Base-by-base conservation (phyloP, 2,329 filamentous ascomycete species). In the Massarina eburnea region DNA sequence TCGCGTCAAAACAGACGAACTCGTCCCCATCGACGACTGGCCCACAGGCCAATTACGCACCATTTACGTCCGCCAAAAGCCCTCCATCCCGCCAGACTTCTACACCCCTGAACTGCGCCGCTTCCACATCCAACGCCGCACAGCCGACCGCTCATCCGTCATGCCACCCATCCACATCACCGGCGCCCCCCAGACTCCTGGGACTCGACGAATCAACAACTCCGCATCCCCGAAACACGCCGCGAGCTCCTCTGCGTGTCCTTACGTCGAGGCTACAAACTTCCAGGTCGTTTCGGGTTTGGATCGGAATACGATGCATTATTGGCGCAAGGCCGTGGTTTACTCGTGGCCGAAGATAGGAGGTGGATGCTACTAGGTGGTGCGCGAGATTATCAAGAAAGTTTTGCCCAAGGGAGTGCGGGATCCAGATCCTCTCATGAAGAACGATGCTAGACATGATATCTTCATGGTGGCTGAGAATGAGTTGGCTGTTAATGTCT, bases 11-110 rank as follows among this genome's bases (percentile, higher is more conserved):
- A 48, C 76, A 67, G 0, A 82, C 76, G 0, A 82, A 80, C 52
- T 62, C 79, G 1, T 68, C 76, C n/a, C 81, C 76, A 0, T 68
- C 82, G 1, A 62, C 72, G 2, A 62, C 32, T 63, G 58, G 58
- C 60, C 60, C 8, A 61, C 49, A 3, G 58, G 58, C 1, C 46
- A 56, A n/a, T 49, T 57, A 2, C 52, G 52, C 10, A 58, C 54
- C 3, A 54, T 63, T 2, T 63, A 61, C 22, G 47, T 63, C 1
- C 52, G 58, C 2, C 58, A 63, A 22, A 61, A 50, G 22, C 54
- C 53, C 8, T 52, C 38, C 1, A 56, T 63, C 29, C 60, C 57
- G n/a, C 45, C 46, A 8, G 49, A 52, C 19, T 63, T 59, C 41
- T 56, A 51, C 3, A 54, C 54, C 1, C 34, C 51, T 4, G 57